phyloP scores from a whole-genome alignment of 208 protist genomes.

The Novymonas esmeraldas region DNA sequence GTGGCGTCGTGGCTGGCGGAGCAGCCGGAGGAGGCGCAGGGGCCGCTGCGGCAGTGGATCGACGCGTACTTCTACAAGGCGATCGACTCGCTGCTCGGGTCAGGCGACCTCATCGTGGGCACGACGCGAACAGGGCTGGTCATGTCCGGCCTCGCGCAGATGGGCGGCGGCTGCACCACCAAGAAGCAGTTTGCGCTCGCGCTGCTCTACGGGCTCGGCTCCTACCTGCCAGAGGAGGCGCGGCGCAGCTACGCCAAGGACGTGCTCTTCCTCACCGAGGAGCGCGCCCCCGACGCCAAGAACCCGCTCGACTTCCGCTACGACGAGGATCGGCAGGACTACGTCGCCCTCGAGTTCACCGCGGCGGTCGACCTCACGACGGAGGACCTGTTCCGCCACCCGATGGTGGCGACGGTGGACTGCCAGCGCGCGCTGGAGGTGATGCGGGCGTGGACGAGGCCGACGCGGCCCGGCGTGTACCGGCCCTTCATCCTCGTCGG shows the following conservation, averaged over 20 bases:
- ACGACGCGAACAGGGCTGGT: constrained; percentile 94
- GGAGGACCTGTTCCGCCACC: constrained; percentile 84
- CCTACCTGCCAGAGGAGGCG: constrained; percentile 83
- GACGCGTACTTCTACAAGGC: constrained; percentile 94
- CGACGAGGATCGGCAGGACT: constrained; percentile 62
- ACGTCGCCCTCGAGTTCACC: constrained; percentile 82
- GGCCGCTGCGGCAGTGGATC: constrained; percentile 85
- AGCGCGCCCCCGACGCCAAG: constrained; percentile 82
- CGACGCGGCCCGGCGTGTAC: constrained; percentile 67
- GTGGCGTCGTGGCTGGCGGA: constrained; percentile 93
- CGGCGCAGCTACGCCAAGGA: constrained; percentile 91
- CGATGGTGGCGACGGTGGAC: constrained; percentile 94
- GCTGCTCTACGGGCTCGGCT: constrained; percentile 95
- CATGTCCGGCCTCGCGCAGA: constrained; percentile 94
- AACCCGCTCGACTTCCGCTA: constrained; percentile 91
- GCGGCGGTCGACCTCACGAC: constrained; percentile 65
- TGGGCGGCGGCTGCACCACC: constrained; percentile 67
- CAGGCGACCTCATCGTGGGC: constrained; percentile 80
- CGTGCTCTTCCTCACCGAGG: constrained; percentile 86
- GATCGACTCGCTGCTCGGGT: constrained; percentile 84
- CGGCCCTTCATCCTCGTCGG: constrained; percentile 97
- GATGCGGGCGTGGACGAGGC: constrained; percentile 93
- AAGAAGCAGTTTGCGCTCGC: constrained; percentile 92
- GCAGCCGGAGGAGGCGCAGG: constrained; percentile 76
- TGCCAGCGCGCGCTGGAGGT: constrained; percentile 92